Conservation (phyloP, 495 filamentous ascomycete genomes). For the Terfezia boudieri region DNA sequence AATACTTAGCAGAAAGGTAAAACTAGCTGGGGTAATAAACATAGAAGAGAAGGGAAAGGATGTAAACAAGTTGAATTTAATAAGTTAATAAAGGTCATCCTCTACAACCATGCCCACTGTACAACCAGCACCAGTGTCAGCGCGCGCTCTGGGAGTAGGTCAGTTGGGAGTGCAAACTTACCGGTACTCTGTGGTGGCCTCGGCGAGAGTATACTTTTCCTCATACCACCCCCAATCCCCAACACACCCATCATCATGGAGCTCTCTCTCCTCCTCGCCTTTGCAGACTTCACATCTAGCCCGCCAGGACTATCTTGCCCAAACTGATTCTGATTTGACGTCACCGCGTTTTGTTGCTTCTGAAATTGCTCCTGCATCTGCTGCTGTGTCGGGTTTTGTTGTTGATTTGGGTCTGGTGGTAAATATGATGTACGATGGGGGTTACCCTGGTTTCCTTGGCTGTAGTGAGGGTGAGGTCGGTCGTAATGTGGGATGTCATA, state of each 20-base stretch:
- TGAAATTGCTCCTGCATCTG: slow-evolving; percentile 6
- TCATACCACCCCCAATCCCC: slow-evolving; percentile 12
- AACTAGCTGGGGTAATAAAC: too few species aligned
- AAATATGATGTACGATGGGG: slow-evolving; percentile 9
- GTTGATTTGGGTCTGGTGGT: slow-evolving; percentile 11
- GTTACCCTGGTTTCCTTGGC: slow-evolving; percentile 10
- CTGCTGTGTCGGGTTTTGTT: slow-evolving; percentile 2
- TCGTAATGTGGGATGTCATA: slow-evolving; percentile 4
- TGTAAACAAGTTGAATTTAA: too few species aligned
- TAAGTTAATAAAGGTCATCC: background rate
- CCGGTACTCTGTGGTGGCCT: background rate
- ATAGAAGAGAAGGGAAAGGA: too few species aligned
- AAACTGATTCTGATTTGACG: background rate
- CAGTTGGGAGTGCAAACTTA: background rate
- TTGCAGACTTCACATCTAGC: slow-evolving; percentile 15
- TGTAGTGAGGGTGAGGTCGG: background rate
- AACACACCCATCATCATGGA: slow-evolving; percentile 28
- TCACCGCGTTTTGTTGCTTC: background rate
- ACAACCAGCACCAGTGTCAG: background rate
- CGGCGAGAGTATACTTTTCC: background rate
- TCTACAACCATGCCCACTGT: background rate
- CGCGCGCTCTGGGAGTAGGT: background rate
- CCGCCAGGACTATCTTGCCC: background rate
- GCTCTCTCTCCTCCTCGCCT: slow-evolving; percentile 35
- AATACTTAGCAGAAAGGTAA: too few species aligned